Evolutionary conservation across 805 yeast genomes (phyloP).

Genomic region (Starmerella bombi): DNA sequence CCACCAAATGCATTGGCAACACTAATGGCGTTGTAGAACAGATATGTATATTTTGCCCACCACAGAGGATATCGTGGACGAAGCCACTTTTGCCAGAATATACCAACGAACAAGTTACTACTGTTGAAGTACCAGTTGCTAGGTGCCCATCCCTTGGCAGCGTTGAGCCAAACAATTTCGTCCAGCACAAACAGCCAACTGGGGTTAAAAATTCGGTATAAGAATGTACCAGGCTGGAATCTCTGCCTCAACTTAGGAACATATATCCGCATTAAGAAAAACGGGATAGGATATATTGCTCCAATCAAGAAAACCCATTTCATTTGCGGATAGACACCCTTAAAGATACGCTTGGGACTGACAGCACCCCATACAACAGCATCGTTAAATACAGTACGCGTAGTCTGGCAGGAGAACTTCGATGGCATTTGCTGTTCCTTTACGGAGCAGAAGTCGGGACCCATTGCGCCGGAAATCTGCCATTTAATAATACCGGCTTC

Average conservation of each 20-base stretch:
- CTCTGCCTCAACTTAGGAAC: constrained; percentile 15
- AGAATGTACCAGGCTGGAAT: constrained; percentile 19
- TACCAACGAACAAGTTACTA: constrained; percentile 31
- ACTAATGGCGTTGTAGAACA: constrained; percentile 36
- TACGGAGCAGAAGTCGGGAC: constrained; percentile 22
- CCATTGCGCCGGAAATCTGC: constrained; percentile 27
- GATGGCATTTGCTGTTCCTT: constrained; percentile 17
- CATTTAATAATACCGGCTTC: constrained; percentile 26
- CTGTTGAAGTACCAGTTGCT: constrained; percentile 34
- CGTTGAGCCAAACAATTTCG: constrained; percentile 15
- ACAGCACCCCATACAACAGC: constrained; percentile 34
- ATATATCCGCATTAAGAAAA: constrained; percentile 12
- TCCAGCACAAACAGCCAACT: constrained; percentile 7
- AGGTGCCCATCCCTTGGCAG: constrained; percentile 30
- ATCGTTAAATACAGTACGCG: constrained; percentile 36
- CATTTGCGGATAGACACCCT: constrained; percentile 45
- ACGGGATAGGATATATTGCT: constrained; percentile 22
- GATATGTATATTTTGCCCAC: constrained; percentile 44
- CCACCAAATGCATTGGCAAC: constrained; percentile 41
- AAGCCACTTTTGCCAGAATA: constrained; percentile 34
- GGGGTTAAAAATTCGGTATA: constrained; percentile 31
- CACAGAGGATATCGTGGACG: constrained; percentile 33
- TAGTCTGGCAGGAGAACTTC: constrained; percentile 29
- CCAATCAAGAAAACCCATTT: constrained; percentile 55
- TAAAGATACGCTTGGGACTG: constrained; percentile 33